Percentiles rank a stretch among this genome's conserved stretches.
These are phyloP conservation scores for Fagus crenata DNA, from an alignment of 306 rosid species.

Conservation along the genomic window DNA sequence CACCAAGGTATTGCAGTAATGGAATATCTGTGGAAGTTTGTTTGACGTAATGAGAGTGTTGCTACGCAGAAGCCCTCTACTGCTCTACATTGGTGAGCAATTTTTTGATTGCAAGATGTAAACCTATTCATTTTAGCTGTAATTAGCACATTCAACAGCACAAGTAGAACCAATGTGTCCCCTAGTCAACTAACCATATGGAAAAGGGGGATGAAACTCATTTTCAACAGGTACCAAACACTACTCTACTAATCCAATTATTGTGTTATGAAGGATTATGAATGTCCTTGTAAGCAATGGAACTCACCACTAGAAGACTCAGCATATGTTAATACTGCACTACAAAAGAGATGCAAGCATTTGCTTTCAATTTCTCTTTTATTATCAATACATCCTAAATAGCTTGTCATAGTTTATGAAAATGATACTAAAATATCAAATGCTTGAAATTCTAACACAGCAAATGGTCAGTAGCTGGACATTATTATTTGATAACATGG, in stretches of 20 bases:
- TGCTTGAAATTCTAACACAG: not conserved
- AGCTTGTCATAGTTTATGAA: not conserved
- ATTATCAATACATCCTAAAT: not conserved
- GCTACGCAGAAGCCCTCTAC: conserved; percentile 26
- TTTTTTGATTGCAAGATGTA: conserved; percentile 6
- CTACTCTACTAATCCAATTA: not conserved
- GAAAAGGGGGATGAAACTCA: not conserved
- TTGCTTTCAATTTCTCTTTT: no score
- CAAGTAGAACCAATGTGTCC: no score
- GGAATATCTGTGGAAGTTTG: conserved; percentile 31
- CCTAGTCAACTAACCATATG: no score
- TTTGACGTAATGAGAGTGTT: conserved; percentile 17
- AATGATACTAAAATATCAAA: not conserved
- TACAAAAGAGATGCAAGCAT: no score
- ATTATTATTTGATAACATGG: not conserved
- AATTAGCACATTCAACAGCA: conserved; percentile 19
- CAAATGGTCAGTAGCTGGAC: not conserved
- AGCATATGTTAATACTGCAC: not conserved
- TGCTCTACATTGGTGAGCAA: conserved; percentile 16
- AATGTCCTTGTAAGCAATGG: not conserved
- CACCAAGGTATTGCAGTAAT: conserved; percentile 31
- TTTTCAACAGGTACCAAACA: not conserved
- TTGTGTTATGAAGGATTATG: not conserved
- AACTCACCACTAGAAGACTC: not conserved
- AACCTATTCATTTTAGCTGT: conserved; percentile 7